Conservation (phyloP, 2,329 filamentous ascomycete species). For the Apiospora arundinis region DNA sequence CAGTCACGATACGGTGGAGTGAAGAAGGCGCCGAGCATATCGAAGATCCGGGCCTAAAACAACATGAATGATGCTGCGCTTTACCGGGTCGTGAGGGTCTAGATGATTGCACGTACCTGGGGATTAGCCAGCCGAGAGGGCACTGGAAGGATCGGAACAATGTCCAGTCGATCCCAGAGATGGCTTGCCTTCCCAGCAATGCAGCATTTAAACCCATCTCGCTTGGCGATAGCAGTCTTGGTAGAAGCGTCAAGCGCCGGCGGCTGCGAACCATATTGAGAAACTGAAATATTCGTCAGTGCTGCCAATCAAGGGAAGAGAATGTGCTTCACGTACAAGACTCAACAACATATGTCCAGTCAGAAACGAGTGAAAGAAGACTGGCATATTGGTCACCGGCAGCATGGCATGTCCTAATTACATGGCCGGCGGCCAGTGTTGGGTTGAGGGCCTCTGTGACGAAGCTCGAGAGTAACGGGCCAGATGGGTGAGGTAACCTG, state of each 20-base stretch:
- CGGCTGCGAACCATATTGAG: not conserved
- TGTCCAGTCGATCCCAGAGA: conserved; percentile 31
- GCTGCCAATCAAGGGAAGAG: too few species aligned
- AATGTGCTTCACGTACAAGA: not conserved
- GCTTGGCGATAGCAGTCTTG: conserved; percentile 27
- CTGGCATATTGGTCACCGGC: not conserved
- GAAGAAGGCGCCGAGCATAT: conserved; percentile 41
- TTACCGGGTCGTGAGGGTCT: not conserved
- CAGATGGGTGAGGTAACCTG: not conserved
- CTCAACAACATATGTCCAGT: not conserved
- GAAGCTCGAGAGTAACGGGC: not conserved
- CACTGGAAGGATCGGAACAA: conserved; percentile 27
- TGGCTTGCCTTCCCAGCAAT: conserved; percentile 34
- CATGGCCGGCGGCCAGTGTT: not conserved
- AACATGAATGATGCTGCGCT: conserved; percentile 17
- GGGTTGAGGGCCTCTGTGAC: not conserved
- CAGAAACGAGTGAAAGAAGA: not conserved
- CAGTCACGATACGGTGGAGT: conserved; percentile 38
- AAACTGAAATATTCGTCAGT: not conserved
- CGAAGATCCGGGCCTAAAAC: conserved; percentile 25
- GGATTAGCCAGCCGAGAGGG: not conserved
- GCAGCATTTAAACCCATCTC: conserved; percentile 35
- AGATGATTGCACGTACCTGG: not conserved
- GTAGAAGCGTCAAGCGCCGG: not conserved
- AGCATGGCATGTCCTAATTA: not conserved